Base-by-base conservation (phyloP, 805 yeast species). In the Candida maltosa region DNA sequence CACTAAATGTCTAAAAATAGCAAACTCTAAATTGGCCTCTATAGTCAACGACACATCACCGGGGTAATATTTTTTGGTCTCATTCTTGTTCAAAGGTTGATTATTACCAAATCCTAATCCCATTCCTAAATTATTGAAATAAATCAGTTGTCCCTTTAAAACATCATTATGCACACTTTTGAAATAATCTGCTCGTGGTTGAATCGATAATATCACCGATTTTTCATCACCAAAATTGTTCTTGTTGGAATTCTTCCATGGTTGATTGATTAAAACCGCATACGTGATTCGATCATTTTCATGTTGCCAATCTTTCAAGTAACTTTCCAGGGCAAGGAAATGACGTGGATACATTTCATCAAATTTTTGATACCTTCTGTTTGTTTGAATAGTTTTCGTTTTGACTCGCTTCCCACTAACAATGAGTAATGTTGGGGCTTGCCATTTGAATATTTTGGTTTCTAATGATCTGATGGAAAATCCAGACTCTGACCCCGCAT, bases 381-480 rank as follows among this genome's bases (percentile, higher is more conserved):
- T 73, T 15, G 62, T 50, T 4, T 51, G 32, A 7, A 54, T 49
- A 0, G 69, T 60, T 37, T 59, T 58, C 24, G 50, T 34, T 28
- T 58, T 53, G 16, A 80, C 53, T 31, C 76, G 53, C 45, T 69
- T 72, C 0, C 97, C 97, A 3, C 77, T 72, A 0, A 91, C 65
- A 0, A 89, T 40, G 6, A 89, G 45, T 1, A 91, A 54, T 0
- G 95, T 76, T 0, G 96, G 95, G 0, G 95, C 93, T 46, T 76
- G 79, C 96, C 97, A 91, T 48, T 88, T 87, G 65, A 87, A 78
- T 0, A 83, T 83, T 43, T 81, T 86, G 37, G 82, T 74, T 58
- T 89, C 96, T 39, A 91, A 73, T 0, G 96, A 83, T 20, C 95
- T 64, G 73, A 89, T 86, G 0, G 96, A 86, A 54, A 85, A 91